A percentile compares a stretch with the other conserved stretches of the same genome.
phyloP scores from a whole-genome alignment of 768 basidiomycete genomes.

The Mycena epipterygia region DNA sequence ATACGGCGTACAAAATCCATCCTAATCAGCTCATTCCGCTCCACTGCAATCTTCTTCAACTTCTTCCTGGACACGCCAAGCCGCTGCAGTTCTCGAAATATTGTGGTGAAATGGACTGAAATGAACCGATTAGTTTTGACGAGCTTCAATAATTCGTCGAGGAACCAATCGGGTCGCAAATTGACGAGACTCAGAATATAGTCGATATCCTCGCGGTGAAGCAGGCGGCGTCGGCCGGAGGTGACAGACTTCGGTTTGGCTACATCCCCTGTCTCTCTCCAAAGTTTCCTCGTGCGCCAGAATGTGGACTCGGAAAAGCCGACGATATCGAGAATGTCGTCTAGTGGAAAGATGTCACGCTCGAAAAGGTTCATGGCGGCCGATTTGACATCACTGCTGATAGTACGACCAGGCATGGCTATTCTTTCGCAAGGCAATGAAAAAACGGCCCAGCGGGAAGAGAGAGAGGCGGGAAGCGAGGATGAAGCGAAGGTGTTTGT shows the following conservation, averaged over 20 bases:
- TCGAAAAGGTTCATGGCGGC: conserved; percentile 16
- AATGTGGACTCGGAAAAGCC: conserved; percentile 15
- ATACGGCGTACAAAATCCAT: conserved; percentile 44
- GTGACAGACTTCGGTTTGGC: neutral
- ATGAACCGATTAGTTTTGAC: conserved; percentile 47
- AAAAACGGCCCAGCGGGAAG: no score
- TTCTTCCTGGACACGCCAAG: conserved; percentile 46
- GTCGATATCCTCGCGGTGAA: conserved; percentile 36
- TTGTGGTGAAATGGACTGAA: conserved; percentile 49
- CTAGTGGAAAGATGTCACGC: neutral
- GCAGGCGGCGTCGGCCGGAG: neutral
- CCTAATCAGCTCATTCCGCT: conserved; percentile 43
- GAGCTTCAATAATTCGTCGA: conserved; percentile 49
- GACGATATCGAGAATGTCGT: conserved; percentile 10
- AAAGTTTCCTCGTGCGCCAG: neutral
- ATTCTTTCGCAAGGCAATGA: no score
- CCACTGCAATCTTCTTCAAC: conserved; percentile 47
- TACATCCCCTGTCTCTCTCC: conserved; percentile 4
- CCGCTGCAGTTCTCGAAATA: conserved; percentile 45
- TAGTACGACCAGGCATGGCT: neutral
- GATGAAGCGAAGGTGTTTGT: neutral
- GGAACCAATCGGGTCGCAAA: conserved; percentile 48
- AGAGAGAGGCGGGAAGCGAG: neutral
- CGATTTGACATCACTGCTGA: neutral
- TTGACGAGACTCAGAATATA: conserved; percentile 41